Evolutionary conservation across 2,329 filamentous ascomycete genomes (phyloP).

Genomic region (Diaporthe citrichinensis): DNA sequence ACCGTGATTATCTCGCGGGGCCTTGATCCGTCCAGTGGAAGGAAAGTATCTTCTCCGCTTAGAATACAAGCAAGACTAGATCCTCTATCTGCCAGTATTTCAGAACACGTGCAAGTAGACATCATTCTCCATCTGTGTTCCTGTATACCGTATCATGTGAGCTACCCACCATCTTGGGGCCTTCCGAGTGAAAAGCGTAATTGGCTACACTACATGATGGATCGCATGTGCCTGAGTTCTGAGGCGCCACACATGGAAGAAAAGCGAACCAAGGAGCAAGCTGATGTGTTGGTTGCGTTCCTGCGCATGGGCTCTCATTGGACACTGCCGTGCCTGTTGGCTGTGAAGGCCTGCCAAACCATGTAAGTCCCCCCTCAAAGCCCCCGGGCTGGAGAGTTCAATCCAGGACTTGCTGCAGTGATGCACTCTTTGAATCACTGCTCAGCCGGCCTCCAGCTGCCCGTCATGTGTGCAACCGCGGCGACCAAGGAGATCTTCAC

Average conservation of each 20-base stretch:
- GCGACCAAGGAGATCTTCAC: not conserved
- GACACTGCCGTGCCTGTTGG: not conserved
- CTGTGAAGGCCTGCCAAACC: not conserved
- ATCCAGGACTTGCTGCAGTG: not conserved
- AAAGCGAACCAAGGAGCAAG: not conserved
- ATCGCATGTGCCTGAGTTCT: not conserved
- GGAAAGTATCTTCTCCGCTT: not conserved
- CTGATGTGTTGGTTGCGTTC: not conserved
- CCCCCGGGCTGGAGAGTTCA: not conserved
- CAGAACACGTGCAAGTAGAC: not conserved
- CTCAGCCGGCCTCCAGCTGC: not conserved
- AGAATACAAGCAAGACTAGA: not conserved
- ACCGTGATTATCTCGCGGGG: not conserved
- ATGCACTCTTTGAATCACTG: not conserved
- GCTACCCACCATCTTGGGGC: not conserved
- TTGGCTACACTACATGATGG: not conserved
- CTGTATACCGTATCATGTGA: not conserved
- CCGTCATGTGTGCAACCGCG: not conserved
- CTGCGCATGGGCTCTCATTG: not conserved
- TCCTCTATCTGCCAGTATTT: not conserved
- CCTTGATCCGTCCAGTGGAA: not conserved
- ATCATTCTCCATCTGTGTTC: not conserved
- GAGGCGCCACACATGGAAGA: not conserved
- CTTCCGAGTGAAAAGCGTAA: not conserved
- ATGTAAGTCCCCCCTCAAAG: not conserved